Percentiles rank a stretch among this genome's conserved stretches.
Evolutionary conservation across 257 asterid genomes (phyloP).

Genomic region (Lithospermum erythrorhizon): DNA sequence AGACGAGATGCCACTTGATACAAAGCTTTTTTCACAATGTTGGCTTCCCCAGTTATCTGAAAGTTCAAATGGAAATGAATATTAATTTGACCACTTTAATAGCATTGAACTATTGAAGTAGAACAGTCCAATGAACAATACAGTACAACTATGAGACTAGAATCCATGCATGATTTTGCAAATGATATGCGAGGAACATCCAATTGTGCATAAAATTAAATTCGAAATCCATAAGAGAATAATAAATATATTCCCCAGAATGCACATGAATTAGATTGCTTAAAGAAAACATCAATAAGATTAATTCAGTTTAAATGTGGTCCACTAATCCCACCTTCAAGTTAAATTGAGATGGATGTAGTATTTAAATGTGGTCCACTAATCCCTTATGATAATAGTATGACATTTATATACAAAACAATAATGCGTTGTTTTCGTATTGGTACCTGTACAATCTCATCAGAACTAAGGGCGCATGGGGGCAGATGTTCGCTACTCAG

Average conservation of each 20-base stretch:
- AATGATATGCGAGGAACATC: background rate
- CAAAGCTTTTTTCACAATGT: conserved; percentile 54
- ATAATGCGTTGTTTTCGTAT: background rate
- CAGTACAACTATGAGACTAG: background rate
- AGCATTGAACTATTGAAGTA: conserved; percentile 13
- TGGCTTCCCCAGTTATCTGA: conserved; percentile 67
- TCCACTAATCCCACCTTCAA: too few species aligned
- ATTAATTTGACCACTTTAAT: background rate
- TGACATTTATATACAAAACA: background rate
- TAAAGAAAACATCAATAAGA: too few species aligned
- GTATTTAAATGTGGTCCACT: background rate
- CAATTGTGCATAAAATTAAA: background rate
- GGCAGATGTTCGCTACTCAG: conserved; percentile 77
- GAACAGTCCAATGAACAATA: background rate
- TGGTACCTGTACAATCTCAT: conserved; percentile 76
- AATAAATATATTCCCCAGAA: background rate
- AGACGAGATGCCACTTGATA: conserved; percentile 61
- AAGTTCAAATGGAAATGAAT: conserved; percentile 13
- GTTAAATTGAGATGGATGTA: background rate
- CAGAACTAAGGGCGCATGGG: conserved; percentile 79
- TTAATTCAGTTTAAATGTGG: too few species aligned
- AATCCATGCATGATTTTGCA: background rate
- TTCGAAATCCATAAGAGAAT: too few species aligned
- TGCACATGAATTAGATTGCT: background rate
- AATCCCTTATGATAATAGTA: background rate